Evolutionary conservation across 352 stramenopile species (phyloP).

Genomic region (Blastocystis sp.): DNA sequence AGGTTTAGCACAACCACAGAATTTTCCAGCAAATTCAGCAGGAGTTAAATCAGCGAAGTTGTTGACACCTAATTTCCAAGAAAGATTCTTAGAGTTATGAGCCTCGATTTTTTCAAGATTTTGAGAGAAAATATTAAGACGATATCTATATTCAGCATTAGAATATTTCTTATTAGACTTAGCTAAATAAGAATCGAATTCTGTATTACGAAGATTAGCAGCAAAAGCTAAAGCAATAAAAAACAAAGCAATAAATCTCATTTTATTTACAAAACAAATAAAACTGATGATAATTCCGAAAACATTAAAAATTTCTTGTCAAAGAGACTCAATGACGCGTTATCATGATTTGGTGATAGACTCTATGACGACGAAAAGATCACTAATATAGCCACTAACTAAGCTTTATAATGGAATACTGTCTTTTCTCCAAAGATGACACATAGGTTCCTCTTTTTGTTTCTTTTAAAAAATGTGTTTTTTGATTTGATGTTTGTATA

Average conservation of each 20-base stretch:
- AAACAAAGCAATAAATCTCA: conserved; percentile 33
- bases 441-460: too few species aligned
- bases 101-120: conserved; percentile 42
- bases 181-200: conserved; percentile 8
- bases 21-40: conserved; percentile 70
- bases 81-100: conserved; percentile 46
- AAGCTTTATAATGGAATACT: too few species aligned
- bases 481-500: too few species aligned
- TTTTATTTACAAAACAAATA: conserved; percentile 29
- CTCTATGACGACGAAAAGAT: too few species aligned
- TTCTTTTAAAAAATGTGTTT: too few species aligned
- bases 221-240: conserved; percentile 28
- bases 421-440: too few species aligned
- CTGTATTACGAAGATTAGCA: conserved; percentile 16
- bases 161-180: conserved; percentile 20
- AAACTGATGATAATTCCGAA: too few species aligned
- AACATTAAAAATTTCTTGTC: too few species aligned
- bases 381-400: too few species aligned
- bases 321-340: too few species aligned
- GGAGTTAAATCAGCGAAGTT: conserved; percentile 74
- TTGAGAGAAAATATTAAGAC: conserved; percentile 37
- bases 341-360: too few species aligned
- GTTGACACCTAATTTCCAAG: conserved; percentile 72
- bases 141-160: conserved; percentile 28
- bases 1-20: conserved; percentile 46